Conservation (phyloP, 768 basidiomycete genomes). For the Boletus pseudo-olivaceus region DNA sequence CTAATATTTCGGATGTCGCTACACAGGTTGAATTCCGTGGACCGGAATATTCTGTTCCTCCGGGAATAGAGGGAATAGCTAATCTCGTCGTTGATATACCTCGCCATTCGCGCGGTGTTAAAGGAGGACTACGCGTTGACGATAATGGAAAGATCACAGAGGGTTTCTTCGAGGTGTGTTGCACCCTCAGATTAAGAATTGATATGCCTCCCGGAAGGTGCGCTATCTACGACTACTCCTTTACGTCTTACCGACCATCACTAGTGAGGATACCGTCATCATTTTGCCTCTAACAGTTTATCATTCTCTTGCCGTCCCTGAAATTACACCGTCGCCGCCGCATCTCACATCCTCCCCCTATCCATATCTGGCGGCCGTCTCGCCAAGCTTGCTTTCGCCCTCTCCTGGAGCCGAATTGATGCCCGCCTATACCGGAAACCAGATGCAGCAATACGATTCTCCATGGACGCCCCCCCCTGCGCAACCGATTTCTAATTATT, state of each 20-base stretch:
- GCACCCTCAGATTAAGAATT: slow-evolving; percentile 58
- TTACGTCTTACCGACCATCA: slow-evolving; percentile 7
- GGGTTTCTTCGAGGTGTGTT: slow-evolving; percentile 66
- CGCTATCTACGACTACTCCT: slow-evolving; percentile 18
- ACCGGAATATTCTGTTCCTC: slow-evolving; percentile 68
- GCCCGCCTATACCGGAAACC: slow-evolving; percentile 8
- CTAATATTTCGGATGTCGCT: slow-evolving; percentile 61
- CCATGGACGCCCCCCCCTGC: slow-evolving; percentile 7
- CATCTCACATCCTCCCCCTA: slow-evolving; percentile 14
- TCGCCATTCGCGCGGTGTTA: slow-evolving; percentile 56
- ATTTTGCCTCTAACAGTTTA: slow-evolving; percentile 61
- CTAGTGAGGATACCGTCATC: slow-evolving; percentile 68
- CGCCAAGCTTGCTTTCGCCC: slow-evolving; percentile 24
- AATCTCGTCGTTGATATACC: slow-evolving; percentile 82
- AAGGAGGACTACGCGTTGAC: slow-evolving; percentile 59
- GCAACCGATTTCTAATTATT: slow-evolving; percentile 4
- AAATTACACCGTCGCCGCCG: slow-evolving; percentile 30
- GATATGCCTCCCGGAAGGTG: slow-evolving; percentile 68
- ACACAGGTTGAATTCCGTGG: slow-evolving; percentile 69
- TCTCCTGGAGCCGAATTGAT: slow-evolving; percentile 16
- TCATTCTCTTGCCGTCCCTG: slow-evolving; percentile 59
- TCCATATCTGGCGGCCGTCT: slow-evolving; percentile 15
- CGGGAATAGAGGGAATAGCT: slow-evolving; percentile 75
- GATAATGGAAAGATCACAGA: slow-evolving; percentile 43
- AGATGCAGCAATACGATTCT: slow-evolving; percentile 8